A percentile compares a stretch with the other conserved stretches of the same genome.
phyloP scores from a whole-genome alignment of 2,329 filamentous ascomycete species.

The Fusarium siculi region DNA sequence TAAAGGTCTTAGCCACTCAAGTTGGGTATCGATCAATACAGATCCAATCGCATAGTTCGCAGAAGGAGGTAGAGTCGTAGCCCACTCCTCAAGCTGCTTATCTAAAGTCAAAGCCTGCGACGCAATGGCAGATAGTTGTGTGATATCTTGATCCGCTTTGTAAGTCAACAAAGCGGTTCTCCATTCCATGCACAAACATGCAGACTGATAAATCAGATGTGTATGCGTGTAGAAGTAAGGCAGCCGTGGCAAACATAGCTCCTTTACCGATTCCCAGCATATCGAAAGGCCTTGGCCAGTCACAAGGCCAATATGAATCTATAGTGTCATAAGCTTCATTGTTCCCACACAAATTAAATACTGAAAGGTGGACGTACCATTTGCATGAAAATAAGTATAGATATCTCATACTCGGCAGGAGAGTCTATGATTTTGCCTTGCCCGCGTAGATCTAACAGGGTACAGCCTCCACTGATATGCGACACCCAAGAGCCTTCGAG shows the following conservation, averaged over 20 bases:
- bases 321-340: neutral
- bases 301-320: neutral
- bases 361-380: neutral
- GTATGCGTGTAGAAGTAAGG: neutral
- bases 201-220: neutral
- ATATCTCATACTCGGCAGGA: neutral
- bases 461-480: neutral
- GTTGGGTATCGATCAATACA: neutral
- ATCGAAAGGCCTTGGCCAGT: neutral
- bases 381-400: neutral
- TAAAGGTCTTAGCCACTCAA: neutral
- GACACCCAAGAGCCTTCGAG: neutral
- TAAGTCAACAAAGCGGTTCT: neutral
- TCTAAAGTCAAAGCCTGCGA: neutral
- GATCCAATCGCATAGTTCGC: neutral
- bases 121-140: neutral
- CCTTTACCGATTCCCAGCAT: neutral
- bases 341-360: accelerated
- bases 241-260: neutral
- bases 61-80: neutral
- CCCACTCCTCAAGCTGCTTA: neutral
- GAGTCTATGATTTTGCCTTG: neutral
- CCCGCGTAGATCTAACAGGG: neutral
- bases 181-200: neutral
- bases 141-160: neutral